Evolutionary conservation across 176 grass and related monocot genomes (phyloP).

Genomic region (Dactylis glomerata): DNA sequence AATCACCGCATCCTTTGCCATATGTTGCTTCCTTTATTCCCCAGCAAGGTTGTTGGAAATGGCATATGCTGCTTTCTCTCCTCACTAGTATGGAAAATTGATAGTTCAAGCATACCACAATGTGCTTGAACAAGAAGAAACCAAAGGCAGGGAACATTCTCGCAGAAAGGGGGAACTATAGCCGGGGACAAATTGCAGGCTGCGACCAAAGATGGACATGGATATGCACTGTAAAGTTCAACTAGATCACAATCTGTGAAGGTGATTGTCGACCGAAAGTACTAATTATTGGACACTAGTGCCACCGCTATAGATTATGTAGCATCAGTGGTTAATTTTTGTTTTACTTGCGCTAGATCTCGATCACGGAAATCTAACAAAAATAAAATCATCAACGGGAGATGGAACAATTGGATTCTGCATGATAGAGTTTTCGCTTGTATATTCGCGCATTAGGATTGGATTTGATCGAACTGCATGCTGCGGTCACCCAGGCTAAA

Average conservation of each 20-base stretch:
- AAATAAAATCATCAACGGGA: background rate
- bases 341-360: background rate
- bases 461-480: background rate
- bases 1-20: background rate
- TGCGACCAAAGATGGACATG: background rate
- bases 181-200: background rate
- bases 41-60: no score
- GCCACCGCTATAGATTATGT: background rate
- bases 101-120: background rate
- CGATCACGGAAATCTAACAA: no score
- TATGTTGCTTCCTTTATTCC: background rate
- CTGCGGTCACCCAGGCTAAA: background rate
- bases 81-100: background rate
- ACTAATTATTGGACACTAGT: background rate
- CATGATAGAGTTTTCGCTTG: background rate
- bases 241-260: background rate
- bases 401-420: background rate
- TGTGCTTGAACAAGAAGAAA: conserved; percentile 12
- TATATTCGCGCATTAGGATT: background rate
- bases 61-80: no score
- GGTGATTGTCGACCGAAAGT: conserved; percentile 35
- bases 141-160: background rate
- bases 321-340: background rate
- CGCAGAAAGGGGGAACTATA: background rate
- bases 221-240: background rate